Percentiles rank a stretch among this genome's conserved stretches.
Evolutionary conservation across 352 stramenopile genomes (phyloP).

Genomic region (Pythium sukuiense): DNA sequence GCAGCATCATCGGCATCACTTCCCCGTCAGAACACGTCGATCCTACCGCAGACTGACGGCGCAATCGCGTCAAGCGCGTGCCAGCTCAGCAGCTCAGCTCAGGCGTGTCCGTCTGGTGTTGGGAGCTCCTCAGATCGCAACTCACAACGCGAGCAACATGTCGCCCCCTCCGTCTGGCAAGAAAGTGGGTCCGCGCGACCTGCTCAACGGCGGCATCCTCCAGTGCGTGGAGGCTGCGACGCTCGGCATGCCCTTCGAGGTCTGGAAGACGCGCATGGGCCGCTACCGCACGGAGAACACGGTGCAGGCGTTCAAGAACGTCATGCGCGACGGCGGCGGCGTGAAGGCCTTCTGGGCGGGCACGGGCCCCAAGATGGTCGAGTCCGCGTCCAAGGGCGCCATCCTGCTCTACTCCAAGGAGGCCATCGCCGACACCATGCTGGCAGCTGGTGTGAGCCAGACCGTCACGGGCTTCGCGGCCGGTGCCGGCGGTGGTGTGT

Average conservation of each 20-base stretch:
- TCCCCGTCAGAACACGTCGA: slow-evolving; percentile 19
- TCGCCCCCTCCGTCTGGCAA: slow-evolving; percentile 68
- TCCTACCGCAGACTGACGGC: not conserved
- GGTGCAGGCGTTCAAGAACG: slow-evolving; percentile 81
- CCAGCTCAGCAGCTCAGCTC: not conserved
- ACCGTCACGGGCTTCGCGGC: slow-evolving; percentile 76
- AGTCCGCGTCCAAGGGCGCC: slow-evolving; percentile 87
- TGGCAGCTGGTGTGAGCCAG: slow-evolving; percentile 64
- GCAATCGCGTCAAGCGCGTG: slow-evolving; percentile 1
- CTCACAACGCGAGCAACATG: slow-evolving; percentile 24
- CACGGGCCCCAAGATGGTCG: slow-evolving; percentile 90
- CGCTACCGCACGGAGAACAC: slow-evolving; percentile 85
- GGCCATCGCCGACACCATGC: slow-evolving; percentile 79
- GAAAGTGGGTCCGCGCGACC: slow-evolving; percentile 77
- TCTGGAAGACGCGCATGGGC: slow-evolving; percentile 93
- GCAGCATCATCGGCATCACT: slow-evolving; percentile 17
- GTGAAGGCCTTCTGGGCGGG: slow-evolving; percentile 86
- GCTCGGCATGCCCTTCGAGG: slow-evolving; percentile 91
- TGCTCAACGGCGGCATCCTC: slow-evolving; percentile 79
- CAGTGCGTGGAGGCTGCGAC: slow-evolving; percentile 89
- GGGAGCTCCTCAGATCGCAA: not conserved
- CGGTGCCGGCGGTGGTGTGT: slow-evolving; percentile 82
- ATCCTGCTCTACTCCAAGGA: slow-evolving; percentile 92
- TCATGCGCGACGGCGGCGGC: slow-evolving; percentile 84
- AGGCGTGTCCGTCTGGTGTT: not conserved